These are phyloP conservation scores for Podospora australis DNA, from an alignment of 495 filamentous ascomycete species.

Conservation along the genomic window DNA sequence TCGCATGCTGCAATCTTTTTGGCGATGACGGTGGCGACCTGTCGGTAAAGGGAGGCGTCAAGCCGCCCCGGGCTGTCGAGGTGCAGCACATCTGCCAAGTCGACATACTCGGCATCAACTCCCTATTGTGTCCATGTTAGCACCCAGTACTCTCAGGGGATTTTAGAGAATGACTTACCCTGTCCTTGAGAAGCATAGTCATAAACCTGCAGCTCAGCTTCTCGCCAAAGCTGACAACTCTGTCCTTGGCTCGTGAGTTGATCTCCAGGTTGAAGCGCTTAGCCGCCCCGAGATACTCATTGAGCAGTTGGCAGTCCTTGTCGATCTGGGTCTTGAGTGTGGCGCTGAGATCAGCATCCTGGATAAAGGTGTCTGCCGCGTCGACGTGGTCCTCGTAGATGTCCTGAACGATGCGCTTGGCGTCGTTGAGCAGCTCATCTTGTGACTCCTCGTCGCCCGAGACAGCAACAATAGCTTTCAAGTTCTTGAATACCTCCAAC, in stretches of 20 bases:
- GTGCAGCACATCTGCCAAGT: slow-evolving; percentile 70
- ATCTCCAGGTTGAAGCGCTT: slow-evolving; percentile 61
- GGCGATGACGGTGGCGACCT: slow-evolving; percentile 55
- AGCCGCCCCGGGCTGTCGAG: slow-evolving; percentile 55
- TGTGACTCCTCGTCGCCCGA: slow-evolving; percentile 54
- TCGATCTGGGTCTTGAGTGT: slow-evolving; percentile 56
- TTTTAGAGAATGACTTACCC: slow-evolving; percentile 14
- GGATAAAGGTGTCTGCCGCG: slow-evolving; percentile 58
- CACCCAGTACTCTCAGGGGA: background rate
- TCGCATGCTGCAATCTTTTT: slow-evolving; percentile 64
- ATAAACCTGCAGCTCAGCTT: slow-evolving; percentile 88
- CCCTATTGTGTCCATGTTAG: slow-evolving; percentile 37
- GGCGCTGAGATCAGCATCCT: slow-evolving; percentile 51
- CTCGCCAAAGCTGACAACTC: slow-evolving; percentile 87
- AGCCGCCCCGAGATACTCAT: slow-evolving; percentile 49
- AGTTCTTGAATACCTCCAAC: slow-evolving; percentile 53
- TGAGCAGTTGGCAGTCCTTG: slow-evolving; percentile 60
- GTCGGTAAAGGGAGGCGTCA: slow-evolving; percentile 73
- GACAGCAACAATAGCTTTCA: slow-evolving; percentile 62
- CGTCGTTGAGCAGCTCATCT: slow-evolving; percentile 63
- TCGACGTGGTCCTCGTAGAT: slow-evolving; percentile 68
- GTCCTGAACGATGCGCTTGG: slow-evolving; percentile 63
- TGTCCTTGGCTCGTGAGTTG: slow-evolving; percentile 75
- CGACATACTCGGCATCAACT: slow-evolving; percentile 78
- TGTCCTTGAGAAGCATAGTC: slow-evolving; percentile 69